Evolutionary conservation across 2,329 filamentous ascomycete genomes (phyloP).

Genomic region (Fusarium fracticaudum): DNA sequence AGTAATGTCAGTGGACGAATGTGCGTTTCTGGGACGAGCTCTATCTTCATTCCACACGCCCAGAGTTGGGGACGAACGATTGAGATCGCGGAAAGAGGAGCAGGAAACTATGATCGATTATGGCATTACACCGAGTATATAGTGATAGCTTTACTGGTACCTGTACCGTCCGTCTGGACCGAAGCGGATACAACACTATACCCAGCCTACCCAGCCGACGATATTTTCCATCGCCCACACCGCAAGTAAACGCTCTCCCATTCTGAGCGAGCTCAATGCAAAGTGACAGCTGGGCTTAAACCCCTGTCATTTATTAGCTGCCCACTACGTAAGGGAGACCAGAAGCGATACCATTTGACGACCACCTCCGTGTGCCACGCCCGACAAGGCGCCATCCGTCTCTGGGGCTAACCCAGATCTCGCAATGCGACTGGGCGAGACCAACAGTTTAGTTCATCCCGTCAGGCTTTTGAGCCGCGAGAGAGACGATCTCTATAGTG

Average conservation of each 20-base stretch:
- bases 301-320: neutral
- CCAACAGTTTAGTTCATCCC: neutral
- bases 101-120: neutral
- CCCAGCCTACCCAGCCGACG: neutral
- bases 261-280: neutral
- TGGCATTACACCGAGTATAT: neutral
- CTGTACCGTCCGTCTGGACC: neutral
- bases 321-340: neutral
- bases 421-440: constrained; percentile 11
- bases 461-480: constrained; percentile 3
- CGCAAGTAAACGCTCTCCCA: neutral
- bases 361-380: constrained; percentile 6
- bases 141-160: neutral
- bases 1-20: constrained; percentile 10
- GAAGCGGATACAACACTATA: neutral
- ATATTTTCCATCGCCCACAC: neutral
- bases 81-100: neutral
- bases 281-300: constrained; percentile 3
- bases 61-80: neutral
- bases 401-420: constrained; percentile 1
- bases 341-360: constrained; percentile 22
- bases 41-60: constrained; percentile 15
- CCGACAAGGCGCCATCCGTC: constrained; percentile 14
- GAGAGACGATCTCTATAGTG: neutral
- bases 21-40: constrained; percentile 14